Conservation (phyloP, 306 rosid species). For the Sindora glabra region DNA sequence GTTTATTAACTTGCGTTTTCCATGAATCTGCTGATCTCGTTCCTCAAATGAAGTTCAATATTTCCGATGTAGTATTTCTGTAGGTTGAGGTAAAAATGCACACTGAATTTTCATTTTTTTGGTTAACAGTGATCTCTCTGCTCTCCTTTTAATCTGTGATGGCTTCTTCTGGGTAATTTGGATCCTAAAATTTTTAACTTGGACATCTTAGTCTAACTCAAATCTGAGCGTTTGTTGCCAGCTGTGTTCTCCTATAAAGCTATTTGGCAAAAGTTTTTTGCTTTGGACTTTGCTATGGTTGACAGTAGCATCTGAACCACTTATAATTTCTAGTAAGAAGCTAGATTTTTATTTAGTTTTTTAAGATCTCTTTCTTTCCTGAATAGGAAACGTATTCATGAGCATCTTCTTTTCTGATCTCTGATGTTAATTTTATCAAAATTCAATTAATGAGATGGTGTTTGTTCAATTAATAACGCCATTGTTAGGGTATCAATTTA, state of each 20-base stretch:
- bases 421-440: background rate
- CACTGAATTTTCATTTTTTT: slow-evolving; percentile 1
- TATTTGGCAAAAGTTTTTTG: background rate
- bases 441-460: background rate
- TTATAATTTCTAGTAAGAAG: background rate
- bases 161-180: background rate
- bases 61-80: background rate
- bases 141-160: background rate
- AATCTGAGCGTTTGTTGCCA: background rate
- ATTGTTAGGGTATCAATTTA: too few species aligned
- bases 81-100: background rate
- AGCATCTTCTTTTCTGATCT: background rate
- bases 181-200: background rate
- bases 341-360: background rate
- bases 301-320: background rate
- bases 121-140: slow-evolving; percentile 1
- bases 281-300: background rate
- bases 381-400: background rate
- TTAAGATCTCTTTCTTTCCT: background rate
- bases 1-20: background rate
- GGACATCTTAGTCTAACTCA: background rate
- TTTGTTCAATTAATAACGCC: background rate
- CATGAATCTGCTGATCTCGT: slow-evolving; percentile 5
- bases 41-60: slow-evolving; percentile 7
- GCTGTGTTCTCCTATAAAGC: background rate